These are phyloP conservation scores for Aspergillus cejpii DNA, from an alignment of 2,329 filamentous ascomycete species.

Conservation along the genomic window DNA sequence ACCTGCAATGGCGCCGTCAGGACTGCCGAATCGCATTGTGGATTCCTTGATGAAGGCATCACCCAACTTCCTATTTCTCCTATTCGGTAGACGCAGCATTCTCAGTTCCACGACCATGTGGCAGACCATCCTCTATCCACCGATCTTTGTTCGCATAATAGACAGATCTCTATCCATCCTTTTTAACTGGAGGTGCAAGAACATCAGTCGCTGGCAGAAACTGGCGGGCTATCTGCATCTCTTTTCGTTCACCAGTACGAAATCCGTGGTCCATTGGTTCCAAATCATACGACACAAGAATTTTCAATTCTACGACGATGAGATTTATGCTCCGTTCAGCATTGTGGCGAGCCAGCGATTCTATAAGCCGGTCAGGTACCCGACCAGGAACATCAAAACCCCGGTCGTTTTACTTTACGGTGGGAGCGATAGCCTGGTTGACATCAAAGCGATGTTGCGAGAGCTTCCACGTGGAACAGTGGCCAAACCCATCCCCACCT, in stretches of 20 bases:
- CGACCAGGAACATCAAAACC: constrained; percentile 93
- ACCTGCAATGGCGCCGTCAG: constrained; percentile 91
- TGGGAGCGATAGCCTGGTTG: constrained; percentile 85
- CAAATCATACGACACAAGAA: constrained; percentile 94
- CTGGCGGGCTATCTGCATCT: constrained; percentile 91
- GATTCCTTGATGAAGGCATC: constrained; percentile 91
- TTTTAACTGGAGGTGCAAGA: constrained; percentile 81
- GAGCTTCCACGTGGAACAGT: constrained; percentile 80
- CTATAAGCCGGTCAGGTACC: constrained; percentile 93
- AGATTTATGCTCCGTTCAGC: constrained; percentile 69
- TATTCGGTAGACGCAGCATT: constrained; percentile 87
- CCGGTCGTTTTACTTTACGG: constrained; percentile 91
- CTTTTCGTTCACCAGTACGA: constrained; percentile 94
- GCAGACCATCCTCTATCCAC: constrained; percentile 92
- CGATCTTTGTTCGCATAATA: constrained; percentile 82
- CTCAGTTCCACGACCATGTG: constrained; percentile 92
- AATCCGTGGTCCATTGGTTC: constrained; percentile 98
- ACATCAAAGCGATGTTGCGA: constrained; percentile 85
- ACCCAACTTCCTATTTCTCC: constrained; percentile 81
- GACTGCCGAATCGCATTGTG: constrained; percentile 81
- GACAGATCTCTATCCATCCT: constrained; percentile 74
- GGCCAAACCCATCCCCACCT: constrained; percentile 80
- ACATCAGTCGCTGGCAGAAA: constrained; percentile 82
- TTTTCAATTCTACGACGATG: constrained; percentile 98
- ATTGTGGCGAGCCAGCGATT: constrained; percentile 69